Evolutionary conservation across 1,284 basidiomycete species (phyloP).

Genomic region (Moesziomyces sp.): DNA sequence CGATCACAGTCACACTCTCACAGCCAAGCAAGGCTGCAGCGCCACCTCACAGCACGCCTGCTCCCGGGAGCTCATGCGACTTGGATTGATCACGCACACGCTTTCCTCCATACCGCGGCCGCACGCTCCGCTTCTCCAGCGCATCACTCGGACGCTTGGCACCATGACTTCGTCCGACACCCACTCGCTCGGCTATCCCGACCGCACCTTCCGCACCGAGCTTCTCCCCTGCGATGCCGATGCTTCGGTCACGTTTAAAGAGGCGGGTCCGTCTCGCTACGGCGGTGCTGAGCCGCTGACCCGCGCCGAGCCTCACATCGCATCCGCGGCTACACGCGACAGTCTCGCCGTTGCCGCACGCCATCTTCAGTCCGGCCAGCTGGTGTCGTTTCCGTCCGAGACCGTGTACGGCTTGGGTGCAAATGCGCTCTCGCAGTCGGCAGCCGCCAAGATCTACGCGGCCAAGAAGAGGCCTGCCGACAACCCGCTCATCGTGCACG

Average conservation of each 20-base stretch:
- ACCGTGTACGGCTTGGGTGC: slow-evolving; percentile 98
- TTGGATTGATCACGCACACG: slow-evolving; percentile 1
- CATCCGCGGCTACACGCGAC: slow-evolving; percentile 35
- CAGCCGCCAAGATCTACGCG: slow-evolving; percentile 81
- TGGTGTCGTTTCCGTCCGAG: slow-evolving; percentile 94
- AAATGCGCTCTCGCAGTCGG: slow-evolving; percentile 74
- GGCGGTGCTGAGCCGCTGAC: slow-evolving; percentile 22
- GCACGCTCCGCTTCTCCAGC: too few species aligned
- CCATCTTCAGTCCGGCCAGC: slow-evolving; percentile 55
- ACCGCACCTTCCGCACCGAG: slow-evolving; percentile 41
- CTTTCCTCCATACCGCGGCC: slow-evolving; percentile 2
- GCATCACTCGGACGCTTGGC: background rate
- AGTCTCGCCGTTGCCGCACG: slow-evolving; percentile 60
- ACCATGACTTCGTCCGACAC: slow-evolving; percentile 11
- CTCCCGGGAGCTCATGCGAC: slow-evolving; percentile 10
- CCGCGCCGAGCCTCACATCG: slow-evolving; percentile 11
- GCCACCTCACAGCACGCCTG: too few species aligned
- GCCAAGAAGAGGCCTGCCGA: slow-evolving; percentile 93
- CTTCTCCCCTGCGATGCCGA: slow-evolving; percentile 28
- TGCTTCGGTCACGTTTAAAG: slow-evolving; percentile 24
- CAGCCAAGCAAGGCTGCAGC: too few species aligned
- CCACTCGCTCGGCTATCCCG: slow-evolving; percentile 31
- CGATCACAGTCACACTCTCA: too few species aligned
- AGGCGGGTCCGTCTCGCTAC: slow-evolving; percentile 30
- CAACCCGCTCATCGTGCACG: slow-evolving; percentile 97